Percentiles rank a stretch among this genome's conserved stretches.
Conservation (phyloP, 208 protist genomes). For the Leishmania amazonensis region DNA sequence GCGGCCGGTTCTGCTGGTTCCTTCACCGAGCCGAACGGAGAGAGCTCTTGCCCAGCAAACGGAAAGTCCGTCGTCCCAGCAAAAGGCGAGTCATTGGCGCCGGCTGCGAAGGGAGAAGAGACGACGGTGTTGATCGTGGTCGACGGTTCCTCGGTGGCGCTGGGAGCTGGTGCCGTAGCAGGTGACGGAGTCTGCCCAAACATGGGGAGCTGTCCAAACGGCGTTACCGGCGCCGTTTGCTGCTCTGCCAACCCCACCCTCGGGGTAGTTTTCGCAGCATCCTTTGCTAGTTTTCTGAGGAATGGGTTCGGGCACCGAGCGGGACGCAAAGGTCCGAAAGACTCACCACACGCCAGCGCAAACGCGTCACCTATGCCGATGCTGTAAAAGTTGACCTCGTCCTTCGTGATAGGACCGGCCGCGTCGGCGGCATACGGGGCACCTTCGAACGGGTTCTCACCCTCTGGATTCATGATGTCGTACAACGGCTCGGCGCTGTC, state of each 20-base stretch:
- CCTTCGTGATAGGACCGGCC: background rate
- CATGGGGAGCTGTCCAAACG: slow-evolving; percentile 81
- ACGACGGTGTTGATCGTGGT: slow-evolving; percentile 25
- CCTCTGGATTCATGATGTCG: slow-evolving; percentile 42
- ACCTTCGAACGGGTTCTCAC: slow-evolving; percentile 52
- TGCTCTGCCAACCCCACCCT: slow-evolving; percentile 26
- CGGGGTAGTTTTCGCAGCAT: slow-evolving; percentile 15
- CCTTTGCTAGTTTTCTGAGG: slow-evolving; percentile 15
- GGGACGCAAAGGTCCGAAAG: slow-evolving; percentile 51
- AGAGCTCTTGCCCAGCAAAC: slow-evolving; percentile 37
- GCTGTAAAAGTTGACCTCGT: slow-evolving; percentile 12
- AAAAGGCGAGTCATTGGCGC: slow-evolving; percentile 31
- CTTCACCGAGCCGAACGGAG: slow-evolving; percentile 41
- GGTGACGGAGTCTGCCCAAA: slow-evolving; percentile 58
- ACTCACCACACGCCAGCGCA: slow-evolving; percentile 46
- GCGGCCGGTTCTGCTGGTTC: background rate
- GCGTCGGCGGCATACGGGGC: background rate
- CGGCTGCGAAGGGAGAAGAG: slow-evolving; percentile 62
- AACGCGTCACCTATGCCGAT: slow-evolving; percentile 49
- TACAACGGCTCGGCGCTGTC: slow-evolving; percentile 51
- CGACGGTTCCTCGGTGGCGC: background rate
- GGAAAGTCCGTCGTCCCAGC: slow-evolving; percentile 39
- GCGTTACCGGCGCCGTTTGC: slow-evolving; percentile 58
- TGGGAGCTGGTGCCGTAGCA: slow-evolving; percentile 12
- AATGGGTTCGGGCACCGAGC: slow-evolving; percentile 57